Evolutionary conservation across 768 basidiomycete genomes (phyloP), one percentile per base, ranked within the genome.

Genomic region (Omphalotus guepiniiformis): DNA sequence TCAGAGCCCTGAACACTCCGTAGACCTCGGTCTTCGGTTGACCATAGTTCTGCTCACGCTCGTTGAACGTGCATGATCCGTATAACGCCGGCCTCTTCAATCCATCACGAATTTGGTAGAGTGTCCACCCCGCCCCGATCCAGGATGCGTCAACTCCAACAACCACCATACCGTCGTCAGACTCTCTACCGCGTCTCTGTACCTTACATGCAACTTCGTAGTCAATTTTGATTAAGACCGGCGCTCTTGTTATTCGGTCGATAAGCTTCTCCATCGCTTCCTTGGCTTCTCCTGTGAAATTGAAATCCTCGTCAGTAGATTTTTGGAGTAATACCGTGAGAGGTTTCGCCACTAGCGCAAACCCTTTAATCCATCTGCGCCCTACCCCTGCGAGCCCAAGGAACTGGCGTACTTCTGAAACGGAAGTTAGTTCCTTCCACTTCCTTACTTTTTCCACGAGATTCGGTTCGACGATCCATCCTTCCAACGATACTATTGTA

Each of bases 21-120:
- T 68, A 74, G 0, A 73, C 56, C 47, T 72, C 67, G 0, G 64
- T 44, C 42, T 73, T 72, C 0, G 68, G 57, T 48, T 71, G 68
- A 0, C 64, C 66, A 42, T 71, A 73, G 2, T 57, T 46, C 1
- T 56, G 49, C 49, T 71, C 63, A 0, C 49, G 38, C 0, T 63
- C 53, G 23, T 64, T 72, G 53, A 59, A 69, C 0, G 66, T 67
- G 45, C 63, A 61, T 0, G 65, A 69, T 0, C 68, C 63, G 48
- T 55, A 71, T 0, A 63, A 36, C 0, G 63, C 56, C 0, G 60
- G 64, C 13, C 52, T 48, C 16, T 58, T 53, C 1, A 54, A 53
- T 1, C 50, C 18, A 1, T 63, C 51, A 2, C 48, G 48, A 0
- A 61, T 43, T 44, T 74, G 72, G 3, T 55, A 63, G 0, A 72